These are phyloP conservation scores for Fusarium buxicola DNA, from an alignment of 2,329 filamentous ascomycete genomes.

Conservation along the genomic window DNA sequence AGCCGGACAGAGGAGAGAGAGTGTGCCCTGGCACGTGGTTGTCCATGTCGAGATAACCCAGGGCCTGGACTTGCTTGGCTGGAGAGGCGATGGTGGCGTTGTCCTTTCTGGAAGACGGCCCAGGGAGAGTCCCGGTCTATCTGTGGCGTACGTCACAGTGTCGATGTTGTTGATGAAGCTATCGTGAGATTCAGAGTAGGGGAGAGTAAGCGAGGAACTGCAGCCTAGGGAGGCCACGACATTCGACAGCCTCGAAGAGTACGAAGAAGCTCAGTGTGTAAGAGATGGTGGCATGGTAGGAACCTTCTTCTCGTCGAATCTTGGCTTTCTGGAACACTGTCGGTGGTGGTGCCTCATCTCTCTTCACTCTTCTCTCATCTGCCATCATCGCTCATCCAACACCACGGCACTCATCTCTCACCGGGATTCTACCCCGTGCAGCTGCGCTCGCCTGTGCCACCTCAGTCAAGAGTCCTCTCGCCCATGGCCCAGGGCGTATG, in stretches of 20 bases:
- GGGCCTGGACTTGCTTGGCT: slow-evolving; percentile 4
- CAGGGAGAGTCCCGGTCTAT: background rate
- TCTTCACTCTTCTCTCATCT: slow-evolving; percentile 12
- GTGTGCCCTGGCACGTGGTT: slow-evolving; percentile 21
- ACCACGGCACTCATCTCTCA: slow-evolving; percentile 1
- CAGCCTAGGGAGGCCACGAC: background rate
- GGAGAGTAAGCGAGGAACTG: background rate
- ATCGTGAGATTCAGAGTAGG: slow-evolving; percentile 14
- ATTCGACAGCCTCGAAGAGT: background rate
- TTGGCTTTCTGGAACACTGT: background rate
- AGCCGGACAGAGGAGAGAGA: slow-evolving; percentile 7
- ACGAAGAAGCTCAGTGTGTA: background rate
- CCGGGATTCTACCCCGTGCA: slow-evolving; percentile 6
- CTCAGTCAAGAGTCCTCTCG: background rate
- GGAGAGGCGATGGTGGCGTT: slow-evolving; percentile 8
- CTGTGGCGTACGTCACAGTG: slow-evolving; percentile 11
- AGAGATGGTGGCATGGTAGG: background rate
- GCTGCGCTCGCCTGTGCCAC: slow-evolving; percentile 15
- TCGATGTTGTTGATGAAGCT: slow-evolving; percentile 15
- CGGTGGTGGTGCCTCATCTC: slow-evolving; percentile 1
- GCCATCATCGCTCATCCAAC: background rate
- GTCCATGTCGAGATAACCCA: slow-evolving; percentile 4
- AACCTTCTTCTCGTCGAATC: background rate
- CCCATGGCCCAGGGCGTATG: background rate
- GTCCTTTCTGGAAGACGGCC: background rate